These are phyloP conservation scores for Chalciporus pseudorubinellus DNA, from an alignment of 768 basidiomycete genomes.

Conservation along the genomic window DNA sequence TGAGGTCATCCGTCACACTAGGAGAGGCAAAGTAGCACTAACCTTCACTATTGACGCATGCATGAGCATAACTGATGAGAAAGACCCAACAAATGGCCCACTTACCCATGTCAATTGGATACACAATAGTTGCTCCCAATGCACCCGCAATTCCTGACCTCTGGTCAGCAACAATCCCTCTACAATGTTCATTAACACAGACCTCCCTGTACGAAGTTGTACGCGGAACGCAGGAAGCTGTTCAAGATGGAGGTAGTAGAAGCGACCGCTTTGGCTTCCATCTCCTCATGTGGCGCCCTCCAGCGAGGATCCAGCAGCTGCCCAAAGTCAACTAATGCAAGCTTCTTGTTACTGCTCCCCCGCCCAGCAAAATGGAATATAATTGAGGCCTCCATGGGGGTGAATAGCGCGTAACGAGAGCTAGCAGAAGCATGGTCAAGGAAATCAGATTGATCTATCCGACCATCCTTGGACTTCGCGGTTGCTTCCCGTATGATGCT, in stretches of 20 bases:
- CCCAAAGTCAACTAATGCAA: slow-evolving; percentile 88
- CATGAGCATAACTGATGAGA: slow-evolving; percentile 8
- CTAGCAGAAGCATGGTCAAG: slow-evolving; percentile 81
- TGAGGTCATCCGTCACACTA: slow-evolving; percentile 8
- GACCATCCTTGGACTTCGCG: slow-evolving; percentile 87
- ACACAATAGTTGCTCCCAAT: slow-evolving; percentile 95
- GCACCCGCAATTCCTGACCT: slow-evolving; percentile 81
- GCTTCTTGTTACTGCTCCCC: slow-evolving; percentile 63
- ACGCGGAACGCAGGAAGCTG: slow-evolving; percentile 64
- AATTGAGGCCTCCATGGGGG: slow-evolving; percentile 97
- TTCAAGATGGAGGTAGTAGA: slow-evolving; percentile 47
- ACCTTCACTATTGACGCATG: slow-evolving; percentile 62
- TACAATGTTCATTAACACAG: slow-evolving; percentile 12
- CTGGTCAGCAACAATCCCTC: slow-evolving; percentile 13
- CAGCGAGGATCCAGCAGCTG: slow-evolving; percentile 90
- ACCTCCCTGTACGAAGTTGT: slow-evolving; percentile 89
- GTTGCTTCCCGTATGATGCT: slow-evolving; percentile 90
- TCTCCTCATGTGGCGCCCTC: slow-evolving; percentile 64
- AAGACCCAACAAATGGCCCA: slow-evolving; percentile 16
- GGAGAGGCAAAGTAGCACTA: slow-evolving; percentile 21
- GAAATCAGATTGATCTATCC: slow-evolving; percentile 96
- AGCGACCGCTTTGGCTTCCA: slow-evolving; percentile 32
- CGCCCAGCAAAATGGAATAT: slow-evolving; percentile 97
- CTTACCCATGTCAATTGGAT: slow-evolving; percentile 91
- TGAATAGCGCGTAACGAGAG: slow-evolving; percentile 93